A percentile compares a stretch with the other conserved stretches of the same genome.
Evolutionary conservation across 108 stramenopile genomes (phyloP).

Genomic region (Fistulifera pelliculosa): DNA sequence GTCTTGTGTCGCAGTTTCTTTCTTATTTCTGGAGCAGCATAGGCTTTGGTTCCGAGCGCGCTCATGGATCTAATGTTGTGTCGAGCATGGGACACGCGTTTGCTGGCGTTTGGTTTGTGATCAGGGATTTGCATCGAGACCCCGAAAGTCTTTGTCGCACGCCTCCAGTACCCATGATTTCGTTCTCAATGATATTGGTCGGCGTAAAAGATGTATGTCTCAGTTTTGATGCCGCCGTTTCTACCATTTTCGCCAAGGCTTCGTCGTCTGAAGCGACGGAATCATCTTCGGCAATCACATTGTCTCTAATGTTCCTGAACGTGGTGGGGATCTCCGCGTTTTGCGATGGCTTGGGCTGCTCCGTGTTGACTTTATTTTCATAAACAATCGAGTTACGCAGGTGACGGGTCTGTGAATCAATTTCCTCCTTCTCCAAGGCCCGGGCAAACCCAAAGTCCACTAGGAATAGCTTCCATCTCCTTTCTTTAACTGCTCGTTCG

Average conservation of each 20-base stretch:
- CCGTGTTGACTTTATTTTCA: conserved; percentile 11
- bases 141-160: conserved; percentile 3
- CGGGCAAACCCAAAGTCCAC: conserved; percentile 85
- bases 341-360: conserved; percentile 2
- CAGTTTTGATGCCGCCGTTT: conserved; percentile 7
- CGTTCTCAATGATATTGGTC: conserved; percentile 7
- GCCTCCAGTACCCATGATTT: conserved; percentile 7
- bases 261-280: conserved; percentile 1
- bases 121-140: conserved; percentile 1
- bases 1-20: conserved; percentile 38
- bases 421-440: conserved; percentile 42
- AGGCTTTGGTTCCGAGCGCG: conserved; percentile 70
- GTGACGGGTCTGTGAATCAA: conserved; percentile 17
- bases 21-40: conserved; percentile 80
- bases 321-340: neutral
- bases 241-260: conserved; percentile 3
- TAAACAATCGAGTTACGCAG: conserved; percentile 35
- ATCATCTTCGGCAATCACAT: conserved; percentile 1
- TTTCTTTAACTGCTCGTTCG: conserved; percentile 24
- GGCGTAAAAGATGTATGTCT: conserved; percentile 1
- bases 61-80: conserved; percentile 47
- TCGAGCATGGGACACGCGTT: conserved; percentile 20
- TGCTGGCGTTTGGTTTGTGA: neutral
- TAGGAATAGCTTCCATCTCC: conserved; percentile 59
- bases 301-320: neutral